Evolutionary conservation across 805 yeast species (phyloP).

Genomic region (Tetrapisispora pingtungensis): DNA sequence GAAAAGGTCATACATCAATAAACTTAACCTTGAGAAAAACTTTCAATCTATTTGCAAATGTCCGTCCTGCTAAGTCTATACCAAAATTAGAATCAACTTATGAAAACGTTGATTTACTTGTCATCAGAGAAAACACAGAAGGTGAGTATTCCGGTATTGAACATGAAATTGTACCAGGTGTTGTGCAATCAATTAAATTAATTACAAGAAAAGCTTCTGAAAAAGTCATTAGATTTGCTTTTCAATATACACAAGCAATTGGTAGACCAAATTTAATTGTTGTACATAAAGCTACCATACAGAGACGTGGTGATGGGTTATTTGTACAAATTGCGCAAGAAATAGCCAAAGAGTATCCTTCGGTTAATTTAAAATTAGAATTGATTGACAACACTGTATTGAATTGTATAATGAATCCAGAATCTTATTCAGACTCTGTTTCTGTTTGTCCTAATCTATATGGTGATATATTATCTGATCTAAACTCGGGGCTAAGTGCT

Average conservation of each 20-base stretch:
- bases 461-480: slow-evolving; percentile 97
- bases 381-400: slow-evolving; percentile 36
- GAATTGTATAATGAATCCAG: background rate
- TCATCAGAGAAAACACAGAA: slow-evolving; percentile 97
- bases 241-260: slow-evolving; percentile 86
- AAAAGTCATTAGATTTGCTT: slow-evolving; percentile 93
- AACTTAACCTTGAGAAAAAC: slow-evolving; percentile 96
- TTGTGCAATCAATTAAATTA: slow-evolving; percentile 93
- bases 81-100: slow-evolving; percentile 83
- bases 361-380: slow-evolving; percentile 71
- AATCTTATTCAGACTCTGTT: background rate
- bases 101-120: slow-evolving; percentile 79
- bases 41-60: slow-evolving; percentile 91
- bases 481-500: slow-evolving; percentile 85
- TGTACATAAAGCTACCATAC: slow-evolving; percentile 97
- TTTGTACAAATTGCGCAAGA: slow-evolving; percentile 88
- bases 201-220: slow-evolving; percentile 95
- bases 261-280: slow-evolving; percentile 82
- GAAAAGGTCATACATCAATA: slow-evolving; percentile 96
- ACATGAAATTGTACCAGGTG: slow-evolving; percentile 96
- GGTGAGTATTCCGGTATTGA: slow-evolving; percentile 99
- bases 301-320: slow-evolving; percentile 96
- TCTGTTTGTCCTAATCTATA: background rate
- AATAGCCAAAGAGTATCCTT: slow-evolving; percentile 86
- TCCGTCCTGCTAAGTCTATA: slow-evolving; percentile 91